Percentiles rank a stretch among this genome's conserved stretches.
Conservation (phyloP, 2,329 filamentous ascomycete genomes). For the Fusarium lateritium region DNA sequence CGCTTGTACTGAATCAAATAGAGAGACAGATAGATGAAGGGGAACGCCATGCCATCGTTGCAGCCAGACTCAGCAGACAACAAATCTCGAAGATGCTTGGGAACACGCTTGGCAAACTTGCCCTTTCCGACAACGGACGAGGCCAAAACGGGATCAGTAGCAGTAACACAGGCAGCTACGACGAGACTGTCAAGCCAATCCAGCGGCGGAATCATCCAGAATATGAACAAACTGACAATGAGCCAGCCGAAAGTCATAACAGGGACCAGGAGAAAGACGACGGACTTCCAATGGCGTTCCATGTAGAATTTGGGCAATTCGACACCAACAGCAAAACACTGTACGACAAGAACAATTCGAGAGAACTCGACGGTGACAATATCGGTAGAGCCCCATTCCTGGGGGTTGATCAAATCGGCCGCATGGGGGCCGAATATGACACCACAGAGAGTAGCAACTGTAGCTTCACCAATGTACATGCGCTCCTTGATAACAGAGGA, state of each 20-base stretch:
- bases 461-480: constrained; percentile 98
- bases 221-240: constrained; percentile 92
- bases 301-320: constrained; percentile 95
- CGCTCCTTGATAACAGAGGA: constrained; percentile 98
- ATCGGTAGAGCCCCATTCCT: constrained; percentile 85
- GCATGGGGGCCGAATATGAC: constrained; percentile 91
- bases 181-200: constrained; percentile 92
- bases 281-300: constrained; percentile 97
- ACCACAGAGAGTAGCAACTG: constrained; percentile 89
- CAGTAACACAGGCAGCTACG: constrained; percentile 93
- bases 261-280: constrained; percentile 87
- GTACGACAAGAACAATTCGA: constrained; percentile 89
- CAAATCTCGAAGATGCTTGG: constrained; percentile 95
- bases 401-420: constrained; percentile 83
- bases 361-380: constrained; percentile 92
- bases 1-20: constrained; percentile 89
- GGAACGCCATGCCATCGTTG: constrained; percentile 99
- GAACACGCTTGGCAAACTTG: constrained; percentile 97
- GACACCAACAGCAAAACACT: constrained; percentile 93
- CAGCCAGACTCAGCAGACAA: constrained; percentile 97
- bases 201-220: constrained; percentile 86
- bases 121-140: constrained; percentile 99
- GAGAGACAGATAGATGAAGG: constrained; percentile 92
- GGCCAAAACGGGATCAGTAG: constrained; percentile 95
- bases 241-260: constrained; percentile 99